These are phyloP conservation scores for Penicillium lagena DNA, from an alignment of 495 filamentous ascomycete species.

Conservation along the genomic window DNA sequence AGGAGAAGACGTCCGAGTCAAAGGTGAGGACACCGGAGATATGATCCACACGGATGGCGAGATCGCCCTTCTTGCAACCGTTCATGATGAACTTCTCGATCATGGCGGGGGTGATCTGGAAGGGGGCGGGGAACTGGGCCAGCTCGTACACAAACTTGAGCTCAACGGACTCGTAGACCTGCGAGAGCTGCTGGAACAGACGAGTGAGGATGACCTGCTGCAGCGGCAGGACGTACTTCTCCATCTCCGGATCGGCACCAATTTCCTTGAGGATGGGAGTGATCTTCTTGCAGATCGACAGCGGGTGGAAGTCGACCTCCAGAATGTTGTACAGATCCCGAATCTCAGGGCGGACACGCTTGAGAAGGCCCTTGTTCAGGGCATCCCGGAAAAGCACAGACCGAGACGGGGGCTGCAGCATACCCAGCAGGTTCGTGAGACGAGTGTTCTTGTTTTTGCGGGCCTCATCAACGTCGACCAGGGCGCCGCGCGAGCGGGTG, in stretches of 20 bases:
- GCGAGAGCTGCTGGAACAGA: slow-evolving; percentile 97
- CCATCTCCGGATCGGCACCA: slow-evolving; percentile 90
- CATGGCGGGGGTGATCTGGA: slow-evolving; percentile 82
- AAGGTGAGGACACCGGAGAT: slow-evolving; percentile 91
- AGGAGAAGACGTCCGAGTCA: slow-evolving; percentile 96
- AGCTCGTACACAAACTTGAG: slow-evolving; percentile 89
- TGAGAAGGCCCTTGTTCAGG: slow-evolving; percentile 86
- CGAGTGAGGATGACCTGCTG: slow-evolving; percentile 98
- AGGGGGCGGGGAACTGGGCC: slow-evolving; percentile 93
- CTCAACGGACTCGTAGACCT: slow-evolving; percentile 98
- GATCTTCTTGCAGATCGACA: slow-evolving; percentile 98
- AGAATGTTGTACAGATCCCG: slow-evolving; percentile 96
- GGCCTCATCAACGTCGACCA: slow-evolving; percentile 94
- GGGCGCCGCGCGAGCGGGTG: slow-evolving; percentile 85
- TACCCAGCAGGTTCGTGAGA: slow-evolving; percentile 90
- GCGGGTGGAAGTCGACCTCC: slow-evolving; percentile 96
- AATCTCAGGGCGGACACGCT: slow-evolving; percentile 87
- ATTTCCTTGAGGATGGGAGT: slow-evolving; percentile 93
- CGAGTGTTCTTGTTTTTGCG: slow-evolving; percentile 98
- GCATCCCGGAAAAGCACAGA: slow-evolving; percentile 91
- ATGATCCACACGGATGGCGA: slow-evolving; percentile 94
- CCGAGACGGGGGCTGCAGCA: slow-evolving; percentile 82
- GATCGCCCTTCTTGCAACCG: slow-evolving; percentile 98
- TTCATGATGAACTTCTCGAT: slow-evolving; percentile 99
- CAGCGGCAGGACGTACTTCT: slow-evolving; percentile 88